Percentiles rank a stretch among this genome's conserved stretches.
Conservation (phyloP, 805 yeast species). For the Saccharomycopsis malanga region DNA sequence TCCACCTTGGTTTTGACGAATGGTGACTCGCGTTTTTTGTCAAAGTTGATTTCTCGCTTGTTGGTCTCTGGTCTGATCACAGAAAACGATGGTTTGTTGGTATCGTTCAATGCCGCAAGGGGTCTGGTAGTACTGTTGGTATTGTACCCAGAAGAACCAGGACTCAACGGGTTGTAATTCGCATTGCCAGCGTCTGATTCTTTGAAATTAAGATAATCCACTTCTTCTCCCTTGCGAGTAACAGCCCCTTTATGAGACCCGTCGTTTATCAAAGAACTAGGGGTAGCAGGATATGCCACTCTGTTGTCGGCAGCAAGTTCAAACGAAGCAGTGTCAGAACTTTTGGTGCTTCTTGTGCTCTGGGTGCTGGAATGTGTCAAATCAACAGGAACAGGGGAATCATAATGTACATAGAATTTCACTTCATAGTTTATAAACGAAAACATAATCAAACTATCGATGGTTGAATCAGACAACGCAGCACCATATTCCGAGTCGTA, state of each 20-base stretch:
- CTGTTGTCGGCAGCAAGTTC: conserved; percentile 39
- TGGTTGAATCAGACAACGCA: conserved; percentile 42
- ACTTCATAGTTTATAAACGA: conserved; percentile 30
- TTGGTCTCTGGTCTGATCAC: conserved; percentile 58
- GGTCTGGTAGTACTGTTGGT: neutral
- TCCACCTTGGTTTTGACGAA: conserved; percentile 51
- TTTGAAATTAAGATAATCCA: conserved; percentile 55
- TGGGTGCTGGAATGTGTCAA: conserved; percentile 20
- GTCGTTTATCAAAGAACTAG: conserved; percentile 52
- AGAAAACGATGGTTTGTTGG: conserved; percentile 44
- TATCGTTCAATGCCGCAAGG: conserved; percentile 6
- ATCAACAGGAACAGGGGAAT: conserved; percentile 24
- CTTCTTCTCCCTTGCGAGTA: conserved; percentile 19
- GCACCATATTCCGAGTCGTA: conserved; percentile 54
- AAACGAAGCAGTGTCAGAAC: conserved; percentile 49
- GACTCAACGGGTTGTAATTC: conserved; percentile 8
- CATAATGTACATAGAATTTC: conserved; percentile 33
- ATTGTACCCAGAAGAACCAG: neutral
- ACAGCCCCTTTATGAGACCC: conserved; percentile 30
- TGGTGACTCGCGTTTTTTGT: conserved; percentile 71
- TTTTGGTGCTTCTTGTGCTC: conserved; percentile 38
- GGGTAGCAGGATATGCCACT: conserved; percentile 53
- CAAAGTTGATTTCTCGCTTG: conserved; percentile 68
- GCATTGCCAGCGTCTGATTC: conserved; percentile 15
- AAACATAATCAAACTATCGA: conserved; percentile 33